phyloP scores from a whole-genome alignment of 345 rosid species.

The Hibiscus mutabilis region DNA sequence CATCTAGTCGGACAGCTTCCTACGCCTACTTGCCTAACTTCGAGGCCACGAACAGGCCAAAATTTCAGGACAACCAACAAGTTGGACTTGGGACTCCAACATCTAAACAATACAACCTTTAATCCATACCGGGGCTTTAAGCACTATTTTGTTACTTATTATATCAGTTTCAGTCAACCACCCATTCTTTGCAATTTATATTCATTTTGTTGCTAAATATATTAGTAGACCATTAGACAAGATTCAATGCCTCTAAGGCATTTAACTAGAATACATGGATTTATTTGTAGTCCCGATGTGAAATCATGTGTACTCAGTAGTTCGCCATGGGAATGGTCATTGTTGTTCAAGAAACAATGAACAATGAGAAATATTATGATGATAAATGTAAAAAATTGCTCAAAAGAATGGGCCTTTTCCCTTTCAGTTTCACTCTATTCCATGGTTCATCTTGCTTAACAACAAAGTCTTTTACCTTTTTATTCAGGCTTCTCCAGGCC shows the following conservation, averaged over 20 bases:
- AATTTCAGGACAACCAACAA: conserved; percentile 42
- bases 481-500: background rate
- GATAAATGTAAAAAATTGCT: background rate
- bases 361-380: background rate
- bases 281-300: background rate
- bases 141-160: conserved; percentile 10
- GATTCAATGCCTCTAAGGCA: background rate
- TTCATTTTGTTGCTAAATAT: conserved; percentile 5
- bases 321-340: background rate
- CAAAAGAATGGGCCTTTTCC: too few relatives aligned
- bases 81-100: conserved; percentile 37
- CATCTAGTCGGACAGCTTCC: conserved; percentile 51
- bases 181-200: conserved; percentile 20
- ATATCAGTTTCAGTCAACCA: conserved; percentile 1
- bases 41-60: conserved; percentile 57
- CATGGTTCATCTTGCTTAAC: background rate
- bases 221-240: background rate
- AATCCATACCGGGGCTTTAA: conserved; percentile 89
- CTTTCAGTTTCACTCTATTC: too few relatives aligned
- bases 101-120: conserved; percentile 71
- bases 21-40: conserved; percentile 58
- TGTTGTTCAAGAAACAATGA: background rate
- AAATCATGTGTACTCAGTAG: background rate
- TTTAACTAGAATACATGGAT: conserved; percentile 2
- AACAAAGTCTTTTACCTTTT: background rate